Evolutionary conservation across 345 rosid genomes (phyloP), one percentile per base, ranked within the genome.

Genomic region (Eucalyptus rudis): DNA sequence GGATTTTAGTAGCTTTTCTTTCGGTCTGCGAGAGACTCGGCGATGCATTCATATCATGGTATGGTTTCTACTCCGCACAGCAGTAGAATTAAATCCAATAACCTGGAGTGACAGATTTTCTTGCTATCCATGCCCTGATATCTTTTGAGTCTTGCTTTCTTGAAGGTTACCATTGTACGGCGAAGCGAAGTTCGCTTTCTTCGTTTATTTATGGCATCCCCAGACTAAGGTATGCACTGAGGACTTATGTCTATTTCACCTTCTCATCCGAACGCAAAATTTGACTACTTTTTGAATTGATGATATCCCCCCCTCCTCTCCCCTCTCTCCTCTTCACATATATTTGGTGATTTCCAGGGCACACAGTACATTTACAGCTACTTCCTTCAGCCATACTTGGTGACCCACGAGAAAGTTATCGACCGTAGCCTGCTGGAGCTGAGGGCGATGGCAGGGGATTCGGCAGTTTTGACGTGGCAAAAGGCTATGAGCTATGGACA

Each of bases 91-190:
- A 36, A 19, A 36, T 71, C 44, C 81, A 33, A 5, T 17, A 33
- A 19, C 81, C 25, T 19, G 81, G 27, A 20, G 83, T 36, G 22
- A 76, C 14, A 76, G 83, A 36, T 36, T 20, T 36, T 36, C 83
- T 36, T 5, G 8, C 47, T 19, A 76, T 76, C 27, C 83, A 5
- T 76, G 83, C 83, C 83, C 40, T 76, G 45, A 76, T 76, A 10
- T 76, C 83, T 36, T 76, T 76, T 20, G 27, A 20, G 25, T 36
- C 43, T 91, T 92, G 80, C n/a, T 91, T 89, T 90, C 86, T 87
- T 81, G 90, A 89, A 96, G 99, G 98, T 92, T 97, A 86, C 98
- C 98, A 4, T 91, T 96, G 97, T 96, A 96, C 84, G 92, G 92
- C 62, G 98, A 96, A 91, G 99, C 96, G 68, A 96, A 96, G 91